Base-by-base conservation (phyloP, 164 flowering plant genomes). In the Taxillus chinensis region DNA sequence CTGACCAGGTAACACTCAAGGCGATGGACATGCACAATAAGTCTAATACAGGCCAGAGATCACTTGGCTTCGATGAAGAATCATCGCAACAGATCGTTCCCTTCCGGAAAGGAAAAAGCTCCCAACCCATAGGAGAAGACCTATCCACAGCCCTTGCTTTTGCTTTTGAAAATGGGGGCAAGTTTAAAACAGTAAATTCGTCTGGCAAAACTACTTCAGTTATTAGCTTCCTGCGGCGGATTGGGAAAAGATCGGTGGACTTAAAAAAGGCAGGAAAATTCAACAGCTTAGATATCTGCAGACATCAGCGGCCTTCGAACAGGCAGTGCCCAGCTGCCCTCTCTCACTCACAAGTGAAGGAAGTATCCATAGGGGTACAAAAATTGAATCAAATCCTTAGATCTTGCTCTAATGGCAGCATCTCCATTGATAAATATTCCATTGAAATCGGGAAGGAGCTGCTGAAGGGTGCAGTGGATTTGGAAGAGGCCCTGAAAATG, bases 401-500 rank as follows among this genome's bases (percentile, higher is more conserved):
- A 63, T 82, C 85, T 5, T 81, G 86, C 73, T 71, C 83, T 6
- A 27, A 27, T 27, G 75, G 73, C 60, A 89, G 88, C 55, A 12
- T 77, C 10, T 79, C 74, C 50, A 67, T 77, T 7, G 83, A 82
- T 15, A 62, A 73, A 45, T 72, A 79, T 64, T 84, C 96, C 1
- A 70, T 83, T 27, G 79, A 92, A 50, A 74, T 85, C 7, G 98
- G 95, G 17, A 80, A 75, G 60, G 86, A 92, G 57, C 78, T 92
- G 37, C 60, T 90, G 65, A 80, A 78, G 75, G 92, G 95, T 6
- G 93, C 98, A 9, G 75, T 78, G 66, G 90, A 89, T 66, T 78
- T 92, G 77, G 91, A 87, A 64, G 85, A 82, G 66, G 86, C 96
- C 15, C 62, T 92, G 45, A 70, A 77, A 66, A 82, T 89, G 90